These are phyloP conservation scores for Aciculosporium take DNA, from an alignment of 2,329 filamentous ascomycete species.

Conservation along the genomic window DNA sequence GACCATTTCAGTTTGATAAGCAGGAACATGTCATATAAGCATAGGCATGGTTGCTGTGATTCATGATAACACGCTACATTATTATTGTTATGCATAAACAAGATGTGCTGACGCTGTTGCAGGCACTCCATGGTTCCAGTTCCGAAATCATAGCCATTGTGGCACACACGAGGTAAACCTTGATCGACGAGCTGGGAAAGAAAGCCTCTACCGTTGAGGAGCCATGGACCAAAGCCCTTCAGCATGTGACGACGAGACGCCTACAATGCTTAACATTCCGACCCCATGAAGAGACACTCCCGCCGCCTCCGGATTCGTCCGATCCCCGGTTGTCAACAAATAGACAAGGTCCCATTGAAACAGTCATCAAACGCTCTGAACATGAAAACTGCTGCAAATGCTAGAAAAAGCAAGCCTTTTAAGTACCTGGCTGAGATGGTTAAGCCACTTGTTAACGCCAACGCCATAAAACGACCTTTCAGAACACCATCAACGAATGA, in stretches of 20 bases:
- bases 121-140: neutral
- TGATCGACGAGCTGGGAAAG: neutral
- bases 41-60: neutral
- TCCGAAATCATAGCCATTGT: neutral
- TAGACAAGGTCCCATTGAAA: neutral
- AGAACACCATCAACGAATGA: slow-evolving; percentile 47
- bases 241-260: neutral
- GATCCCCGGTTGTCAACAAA: neutral
- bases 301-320: neutral
- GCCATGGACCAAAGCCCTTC: neutral
- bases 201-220: neutral
- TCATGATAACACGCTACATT: slow-evolving; percentile 1
- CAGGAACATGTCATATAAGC: neutral
- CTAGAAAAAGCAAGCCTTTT: neutral
- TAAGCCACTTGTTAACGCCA: neutral
- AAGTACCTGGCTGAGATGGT: neutral
- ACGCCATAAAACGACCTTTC: neutral
- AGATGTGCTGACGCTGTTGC: slow-evolving; percentile 3
- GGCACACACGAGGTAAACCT: neutral
- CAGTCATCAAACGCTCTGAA: neutral
- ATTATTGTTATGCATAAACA: slow-evolving; percentile 1
- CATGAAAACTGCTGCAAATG: neutral
- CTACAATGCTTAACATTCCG: neutral
- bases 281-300: neutral
- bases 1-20: neutral